phyloP scores from a whole-genome alignment of 495 filamentous ascomycete species.

The Venustampulla echinocandica region DNA sequence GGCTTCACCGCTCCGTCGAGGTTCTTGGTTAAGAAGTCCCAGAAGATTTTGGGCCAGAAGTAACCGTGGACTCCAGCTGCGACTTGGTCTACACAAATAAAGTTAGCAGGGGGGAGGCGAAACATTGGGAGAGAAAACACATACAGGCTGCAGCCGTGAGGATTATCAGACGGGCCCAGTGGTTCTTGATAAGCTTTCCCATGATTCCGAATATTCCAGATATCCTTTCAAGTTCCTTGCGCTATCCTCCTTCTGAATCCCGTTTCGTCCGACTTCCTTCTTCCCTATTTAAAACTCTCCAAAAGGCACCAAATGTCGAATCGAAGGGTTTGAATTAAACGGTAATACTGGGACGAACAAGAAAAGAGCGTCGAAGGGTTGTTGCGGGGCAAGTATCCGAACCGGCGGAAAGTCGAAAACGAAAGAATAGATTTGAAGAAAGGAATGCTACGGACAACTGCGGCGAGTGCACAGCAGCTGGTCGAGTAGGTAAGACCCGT shows the following conservation, averaged over 20 bases:
- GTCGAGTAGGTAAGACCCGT: background rate
- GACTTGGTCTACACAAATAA: conserved; percentile 60
- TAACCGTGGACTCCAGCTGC: conserved; percentile 75
- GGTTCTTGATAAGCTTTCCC: conserved; percentile 98
- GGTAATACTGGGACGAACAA: background rate
- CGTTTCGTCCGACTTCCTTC: background rate
- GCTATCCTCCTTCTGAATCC: no score
- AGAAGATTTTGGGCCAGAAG: conserved; percentile 99
- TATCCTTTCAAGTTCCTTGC: no score
- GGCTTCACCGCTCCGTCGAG: conserved; percentile 81
- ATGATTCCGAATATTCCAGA: conserved; percentile 45
- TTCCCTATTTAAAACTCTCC: background rate
- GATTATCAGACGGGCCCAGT: conserved; percentile 90
- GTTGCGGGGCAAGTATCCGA: conserved; percentile 16
- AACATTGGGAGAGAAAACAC: conserved; percentile 27
- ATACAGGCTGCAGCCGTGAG: conserved; percentile 76
- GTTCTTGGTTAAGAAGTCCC: conserved; percentile 90
- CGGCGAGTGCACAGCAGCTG: conserved; percentile 24
- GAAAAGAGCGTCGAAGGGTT: conserved; percentile 4
- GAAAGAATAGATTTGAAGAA: conserved; percentile 10
- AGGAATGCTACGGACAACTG: conserved; percentile 23
- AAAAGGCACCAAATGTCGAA: conserved; percentile 14
- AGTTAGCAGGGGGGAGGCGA: conserved; percentile 25
- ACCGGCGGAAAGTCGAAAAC: conserved; percentile 20
- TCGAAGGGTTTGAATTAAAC: conserved; percentile 7